phyloP scores from a whole-genome alignment of 257 asterid species.

The Solanum pimpinellifolium region DNA sequence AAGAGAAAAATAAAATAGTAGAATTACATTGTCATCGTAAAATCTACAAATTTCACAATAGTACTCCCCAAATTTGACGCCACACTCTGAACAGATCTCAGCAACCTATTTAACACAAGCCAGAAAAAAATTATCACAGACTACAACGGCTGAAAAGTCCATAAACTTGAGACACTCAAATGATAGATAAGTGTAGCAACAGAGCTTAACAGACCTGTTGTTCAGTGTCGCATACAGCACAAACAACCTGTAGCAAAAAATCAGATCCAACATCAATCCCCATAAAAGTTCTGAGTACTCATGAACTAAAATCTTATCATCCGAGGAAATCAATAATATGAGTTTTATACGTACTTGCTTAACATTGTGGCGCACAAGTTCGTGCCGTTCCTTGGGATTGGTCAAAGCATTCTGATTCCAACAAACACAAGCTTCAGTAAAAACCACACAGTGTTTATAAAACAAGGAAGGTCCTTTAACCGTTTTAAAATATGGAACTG shows the following conservation, averaged over 20 bases:
- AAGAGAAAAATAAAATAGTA: neutral
- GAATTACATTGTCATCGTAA: slow-evolving; percentile 73
- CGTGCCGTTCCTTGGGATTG: slow-evolving; percentile 71
- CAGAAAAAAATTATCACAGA: neutral
- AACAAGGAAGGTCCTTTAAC: neutral
- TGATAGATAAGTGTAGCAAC: neutral
- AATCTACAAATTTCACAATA: slow-evolving; percentile 74
- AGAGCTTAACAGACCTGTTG: slow-evolving; percentile 17
- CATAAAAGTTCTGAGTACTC: neutral
- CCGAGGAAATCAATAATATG: neutral
- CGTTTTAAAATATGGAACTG: neutral
- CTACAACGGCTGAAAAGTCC: neutral
- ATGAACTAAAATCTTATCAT: neutral
- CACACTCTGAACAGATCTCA: slow-evolving; percentile 52
- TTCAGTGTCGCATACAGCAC: slow-evolving; percentile 26
- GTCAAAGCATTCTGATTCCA: slow-evolving; percentile 40
- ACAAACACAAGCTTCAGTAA: neutral
- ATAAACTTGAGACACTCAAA: neutral
- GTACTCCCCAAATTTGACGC: slow-evolving; percentile 80
- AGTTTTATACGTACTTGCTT: neutral
- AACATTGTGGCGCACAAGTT: slow-evolving; percentile 41
- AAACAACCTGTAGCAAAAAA: slow-evolving; percentile 13
- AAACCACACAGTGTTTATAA: neutral
- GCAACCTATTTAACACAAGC: slow-evolving; percentile 33
- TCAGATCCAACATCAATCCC: neutral